A percentile compares a stretch with the other conserved stretches of the same genome.
These are phyloP conservation scores for Neospora caninum DNA, from an alignment of 169 alveolate genomes.

Conservation along the genomic window DNA sequence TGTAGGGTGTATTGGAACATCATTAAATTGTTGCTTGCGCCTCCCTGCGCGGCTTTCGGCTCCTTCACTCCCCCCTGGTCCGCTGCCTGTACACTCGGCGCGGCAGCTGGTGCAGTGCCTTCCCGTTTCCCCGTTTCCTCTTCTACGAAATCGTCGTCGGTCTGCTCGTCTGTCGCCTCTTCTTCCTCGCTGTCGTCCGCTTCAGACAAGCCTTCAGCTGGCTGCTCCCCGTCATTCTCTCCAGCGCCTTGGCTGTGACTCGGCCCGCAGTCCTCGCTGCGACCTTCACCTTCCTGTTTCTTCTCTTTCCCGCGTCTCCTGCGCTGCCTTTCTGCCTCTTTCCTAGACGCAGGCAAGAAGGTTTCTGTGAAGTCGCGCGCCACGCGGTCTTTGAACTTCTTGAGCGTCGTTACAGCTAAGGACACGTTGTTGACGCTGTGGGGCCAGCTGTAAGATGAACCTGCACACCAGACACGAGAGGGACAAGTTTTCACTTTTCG, in stretches of 20 bases:
- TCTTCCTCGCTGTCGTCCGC: background rate
- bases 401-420: background rate
- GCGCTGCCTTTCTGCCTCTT: background rate
- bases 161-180: background rate
- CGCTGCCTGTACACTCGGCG: background rate
- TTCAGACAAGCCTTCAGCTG: background rate
- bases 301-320: background rate
- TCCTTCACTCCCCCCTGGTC: background rate
- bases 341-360: background rate
- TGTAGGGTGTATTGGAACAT: constrained; percentile 34
- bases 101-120: background rate
- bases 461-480: background rate
- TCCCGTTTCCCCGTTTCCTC: background rate
- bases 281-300: background rate
- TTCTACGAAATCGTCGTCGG: background rate
- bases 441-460: constrained; percentile 40
- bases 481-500: too few species aligned
- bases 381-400: constrained; percentile 35
- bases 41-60: background rate
- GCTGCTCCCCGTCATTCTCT: background rate
- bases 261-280: background rate
- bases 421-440: constrained; percentile 37
- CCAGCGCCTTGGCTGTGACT: background rate
- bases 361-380: constrained; percentile 21
- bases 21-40: background rate